Base-by-base conservation (phyloP, 2,329 filamentous ascomycete species). In the Claviceps maximensis region DNA sequence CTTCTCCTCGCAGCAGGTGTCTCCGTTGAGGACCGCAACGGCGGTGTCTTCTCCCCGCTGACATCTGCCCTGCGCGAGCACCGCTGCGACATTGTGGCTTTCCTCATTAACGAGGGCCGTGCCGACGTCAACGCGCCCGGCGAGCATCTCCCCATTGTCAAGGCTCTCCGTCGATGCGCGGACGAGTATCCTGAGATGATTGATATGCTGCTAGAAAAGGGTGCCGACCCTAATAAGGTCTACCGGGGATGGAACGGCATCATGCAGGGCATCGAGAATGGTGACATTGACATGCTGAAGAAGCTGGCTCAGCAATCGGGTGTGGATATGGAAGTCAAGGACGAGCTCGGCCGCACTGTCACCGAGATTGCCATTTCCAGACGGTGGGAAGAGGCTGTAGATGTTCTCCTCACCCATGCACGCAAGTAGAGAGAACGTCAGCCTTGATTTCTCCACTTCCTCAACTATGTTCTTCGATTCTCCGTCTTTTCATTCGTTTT, bases 121-220 rank as follows among this genome's bases (percentile, higher is more conserved):
- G 83, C 82, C 0, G 80, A 86, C 59, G 74, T 80, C 46, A 86
- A 86, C 62, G 72, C 78, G 0, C 82, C 83, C 0, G 83, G 83
- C 21, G 83, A 87, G 69, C 83, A 87, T 64, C 68, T 87, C 12
- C 83, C 83, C 8, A 75, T 87, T 51, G 82, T 87, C 63, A 87
- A 86, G 65, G 80, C 83, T 2, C 73, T 87, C 46, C 76, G 83
- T 3, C 71, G 80, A 23, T 77, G 77, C 59, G 70, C 75, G 52
- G 72, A 73, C 9, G 71, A 74, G 36, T 76, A 84, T 58, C 74
- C 76, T 0, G 75, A 79, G 42, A 78, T 84, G 52, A 72, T 86
- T 33, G 75, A 82, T 63, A 71, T 83, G 67, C 71, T 87, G 6
- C 72, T 87, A 8, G 74, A 74, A 12, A 73, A 76, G 55, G 83